Evolutionary conservation across 1,139 yeast species (phyloP).

Genomic region (Sugiyamaella paludigena): DNA sequence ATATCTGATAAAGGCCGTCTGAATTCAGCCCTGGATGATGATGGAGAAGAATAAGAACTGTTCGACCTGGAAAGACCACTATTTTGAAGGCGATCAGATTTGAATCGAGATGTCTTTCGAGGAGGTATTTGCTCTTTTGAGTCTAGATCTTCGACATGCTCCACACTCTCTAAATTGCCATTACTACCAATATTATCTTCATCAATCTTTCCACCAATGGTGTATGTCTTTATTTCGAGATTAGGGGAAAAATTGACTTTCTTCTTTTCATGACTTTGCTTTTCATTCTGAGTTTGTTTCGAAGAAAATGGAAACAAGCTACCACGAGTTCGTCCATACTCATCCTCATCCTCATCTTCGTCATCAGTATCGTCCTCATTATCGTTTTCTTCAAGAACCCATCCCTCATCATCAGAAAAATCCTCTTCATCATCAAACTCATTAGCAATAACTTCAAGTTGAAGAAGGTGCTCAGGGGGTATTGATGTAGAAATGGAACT

Average conservation of each 20-base stretch:
- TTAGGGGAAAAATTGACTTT: conserved; percentile 35
- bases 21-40: neutral
- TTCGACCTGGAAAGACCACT: conserved; percentile 1
- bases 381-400: conserved; percentile 35
- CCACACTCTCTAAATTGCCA: conserved; percentile 8
- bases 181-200: neutral
- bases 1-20: conserved; percentile 21
- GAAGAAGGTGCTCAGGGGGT: conserved; percentile 51
- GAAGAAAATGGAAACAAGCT: conserved; percentile 34
- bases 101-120: conserved; percentile 35
- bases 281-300: conserved; percentile 6
- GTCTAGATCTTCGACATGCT: conserved; percentile 21
- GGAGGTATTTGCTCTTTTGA: conserved; percentile 8
- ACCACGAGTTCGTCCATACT: conserved; percentile 41
- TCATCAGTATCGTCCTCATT: conserved; percentile 36
- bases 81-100: conserved; percentile 25
- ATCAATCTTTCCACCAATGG: conserved; percentile 18
- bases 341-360: conserved; percentile 40
- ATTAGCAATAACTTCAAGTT: conserved; percentile 53
- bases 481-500: conserved; percentile 29
- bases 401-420: conserved; percentile 37
- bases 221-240: conserved; percentile 38
- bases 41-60: too few relatives aligned
- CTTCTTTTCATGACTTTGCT: conserved; percentile 20
- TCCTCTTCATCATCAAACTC: conserved; percentile 48